Evolutionary conservation across 2,329 filamentous ascomycete genomes (phyloP), one percentile per base, ranked within the genome.

Genomic region (Sarocladiaceae sp.): DNA sequence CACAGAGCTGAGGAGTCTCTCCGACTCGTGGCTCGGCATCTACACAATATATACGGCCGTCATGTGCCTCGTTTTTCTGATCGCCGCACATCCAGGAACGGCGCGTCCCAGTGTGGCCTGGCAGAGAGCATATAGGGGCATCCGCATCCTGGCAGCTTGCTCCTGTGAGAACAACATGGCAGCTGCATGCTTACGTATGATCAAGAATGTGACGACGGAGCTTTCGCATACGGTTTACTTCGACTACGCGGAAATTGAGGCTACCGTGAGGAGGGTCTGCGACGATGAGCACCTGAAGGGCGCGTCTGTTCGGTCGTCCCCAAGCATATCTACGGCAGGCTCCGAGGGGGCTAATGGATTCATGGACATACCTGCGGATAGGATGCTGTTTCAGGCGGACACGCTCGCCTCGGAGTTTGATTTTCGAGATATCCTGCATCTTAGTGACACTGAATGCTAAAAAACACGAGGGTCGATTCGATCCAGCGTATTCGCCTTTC

Each of bases 301-400:
- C 31, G 26, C 37, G 9, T 29, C 21, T 9, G n/a, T 15, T 15
- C 13, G 37, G 19, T 24, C 37, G n/a, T 41, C 37, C 4, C 37
- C 37, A 3, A 41, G 37, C n/a, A 12, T 41, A 10, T 41, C 37
- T 18, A 11, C 37, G 13, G 37, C n/a, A n/a, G n/a, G n/a, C n/a
- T n/a, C n/a, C n/a, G n/a, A 43, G 19, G 9, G 37, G 35, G 29
- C 29, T n/a, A 29, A 23, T 12, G 33, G 15, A 6, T 33, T 33
- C 31, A 29, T 31, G 23, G 45, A 43, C 7, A 32, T 43, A 7
- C 40, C 40, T 11, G 45, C 39, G n/a, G 45, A 47, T 26, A 43
- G 40, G 33, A 43, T 47, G 39, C 29, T 47, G 16, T 41, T 43
- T 11, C 45, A 47, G 24, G 45, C 45, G n/a, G 45, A 47, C 19